Evolutionary conservation across 805 yeast genomes (phyloP).

Genomic region (Kurtzmaniella fragi): DNA sequence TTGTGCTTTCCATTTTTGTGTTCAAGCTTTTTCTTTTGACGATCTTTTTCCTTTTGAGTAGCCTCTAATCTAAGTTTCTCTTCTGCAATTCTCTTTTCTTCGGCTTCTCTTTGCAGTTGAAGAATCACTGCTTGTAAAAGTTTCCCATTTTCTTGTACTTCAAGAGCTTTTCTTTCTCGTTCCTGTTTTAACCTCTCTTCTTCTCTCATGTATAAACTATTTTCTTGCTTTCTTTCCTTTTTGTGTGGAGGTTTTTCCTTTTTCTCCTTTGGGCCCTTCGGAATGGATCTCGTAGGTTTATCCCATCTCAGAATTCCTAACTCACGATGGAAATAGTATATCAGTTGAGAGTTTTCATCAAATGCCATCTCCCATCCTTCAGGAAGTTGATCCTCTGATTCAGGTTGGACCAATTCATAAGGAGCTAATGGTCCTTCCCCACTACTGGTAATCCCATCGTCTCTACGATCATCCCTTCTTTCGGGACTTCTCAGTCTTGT

Average conservation of each 20-base stretch:
- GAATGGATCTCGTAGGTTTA: slow-evolving; percentile 39
- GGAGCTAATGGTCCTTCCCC: slow-evolving; percentile 1
- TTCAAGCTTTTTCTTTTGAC: slow-evolving; percentile 3
- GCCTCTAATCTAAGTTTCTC: slow-evolving; percentile 17
- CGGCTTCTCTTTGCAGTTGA: slow-evolving; percentile 25
- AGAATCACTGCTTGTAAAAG: slow-evolving; percentile 31
- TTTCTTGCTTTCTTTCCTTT: slow-evolving; percentile 2
- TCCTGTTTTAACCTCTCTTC: slow-evolving; percentile 29
- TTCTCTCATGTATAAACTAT: slow-evolving; percentile 13
- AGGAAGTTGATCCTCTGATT: slow-evolving; percentile 39
- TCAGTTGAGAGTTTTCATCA: slow-evolving; percentile 39
- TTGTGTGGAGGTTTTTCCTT: not conserved
- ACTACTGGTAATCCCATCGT: not conserved
- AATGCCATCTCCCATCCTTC: slow-evolving; percentile 62
- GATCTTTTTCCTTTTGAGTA: slow-evolving; percentile 17
- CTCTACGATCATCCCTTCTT: not conserved
- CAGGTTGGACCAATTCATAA: slow-evolving; percentile 8
- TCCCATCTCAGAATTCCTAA: slow-evolving; percentile 55
- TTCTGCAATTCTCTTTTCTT: slow-evolving; percentile 24
- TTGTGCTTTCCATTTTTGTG: slow-evolving; percentile 9
- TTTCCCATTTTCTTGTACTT: slow-evolving; percentile 30
- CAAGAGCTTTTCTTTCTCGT: slow-evolving; percentile 27
- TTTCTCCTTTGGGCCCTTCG: slow-evolving; percentile 24
- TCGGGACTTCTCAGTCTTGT: slow-evolving; percentile 2
- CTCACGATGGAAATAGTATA: slow-evolving; percentile 52